Percentiles rank a stretch among this genome's conserved stretches.
Conservation (phyloP, 2,329 filamentous ascomycete genomes). For the Verticillium nubilum region DNA sequence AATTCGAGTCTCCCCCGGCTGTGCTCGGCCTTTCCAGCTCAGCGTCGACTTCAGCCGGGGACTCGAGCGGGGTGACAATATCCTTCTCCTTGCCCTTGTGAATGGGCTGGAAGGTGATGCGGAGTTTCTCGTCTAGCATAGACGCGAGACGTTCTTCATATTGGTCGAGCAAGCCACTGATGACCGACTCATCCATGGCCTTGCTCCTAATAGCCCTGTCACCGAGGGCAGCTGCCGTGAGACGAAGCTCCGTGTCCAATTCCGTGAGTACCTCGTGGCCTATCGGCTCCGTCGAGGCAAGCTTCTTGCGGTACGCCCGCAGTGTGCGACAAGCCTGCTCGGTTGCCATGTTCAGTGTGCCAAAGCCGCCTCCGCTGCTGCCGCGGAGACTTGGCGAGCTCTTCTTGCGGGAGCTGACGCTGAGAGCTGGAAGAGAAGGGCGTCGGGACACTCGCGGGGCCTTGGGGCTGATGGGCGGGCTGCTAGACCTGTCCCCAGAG, state of each 20-base stretch:
- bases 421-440: slow-evolving; percentile 50
- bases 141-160: slow-evolving; percentile 68
- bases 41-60: slow-evolving; percentile 9
- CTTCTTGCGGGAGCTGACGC: slow-evolving; percentile 41
- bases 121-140: slow-evolving; percentile 67
- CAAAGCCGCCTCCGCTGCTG: slow-evolving; percentile 29
- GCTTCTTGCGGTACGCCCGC: slow-evolving; percentile 57
- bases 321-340: slow-evolving; percentile 60
- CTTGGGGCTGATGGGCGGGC: slow-evolving; percentile 46
- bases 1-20: slow-evolving; percentile 26
- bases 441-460: slow-evolving; percentile 34
- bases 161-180: slow-evolving; percentile 62
- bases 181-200: slow-evolving; percentile 50
- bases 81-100: slow-evolving; percentile 23
- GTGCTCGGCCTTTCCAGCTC: slow-evolving; percentile 25
- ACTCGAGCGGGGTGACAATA: slow-evolving; percentile 7
- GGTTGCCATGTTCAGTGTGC: slow-evolving; percentile 55
- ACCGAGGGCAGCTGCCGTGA: slow-evolving; percentile 56
- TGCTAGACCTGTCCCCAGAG: slow-evolving; percentile 35
- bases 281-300: slow-evolving; percentile 50
- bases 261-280: slow-evolving; percentile 54
- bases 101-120: slow-evolving; percentile 29
- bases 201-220: slow-evolving; percentile 50
- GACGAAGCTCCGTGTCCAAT: slow-evolving; percentile 58
- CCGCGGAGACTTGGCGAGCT: slow-evolving; percentile 38